Evolutionary conservation across 139 green algal species (phyloP).

Genomic region (Medakamo hakoo): DNA sequence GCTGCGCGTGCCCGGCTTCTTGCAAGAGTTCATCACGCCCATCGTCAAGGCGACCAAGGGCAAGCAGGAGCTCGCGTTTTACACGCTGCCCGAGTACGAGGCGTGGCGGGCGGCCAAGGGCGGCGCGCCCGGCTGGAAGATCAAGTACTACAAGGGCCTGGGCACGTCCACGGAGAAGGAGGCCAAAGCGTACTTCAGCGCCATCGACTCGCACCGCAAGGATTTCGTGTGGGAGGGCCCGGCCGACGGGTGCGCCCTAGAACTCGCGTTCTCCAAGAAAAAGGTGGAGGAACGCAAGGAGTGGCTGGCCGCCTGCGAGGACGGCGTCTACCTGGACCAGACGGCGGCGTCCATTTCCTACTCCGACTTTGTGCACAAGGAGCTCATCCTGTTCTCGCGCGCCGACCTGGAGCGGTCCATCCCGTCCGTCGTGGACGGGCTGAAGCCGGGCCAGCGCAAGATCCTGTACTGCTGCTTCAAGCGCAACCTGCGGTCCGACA

Average conservation of each 20-base stretch:
- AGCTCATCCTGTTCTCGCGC: slow-evolving; percentile 85
- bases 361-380: slow-evolving; percentile 90
- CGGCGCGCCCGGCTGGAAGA: slow-evolving; percentile 55
- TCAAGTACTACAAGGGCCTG: slow-evolving; percentile 99
- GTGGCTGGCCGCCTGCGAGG: slow-evolving; percentile 69
- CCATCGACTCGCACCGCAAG: slow-evolving; percentile 65
- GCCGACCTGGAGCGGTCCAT: slow-evolving; percentile 95
- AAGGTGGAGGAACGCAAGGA: slow-evolving; percentile 91
- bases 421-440: slow-evolving; percentile 83
- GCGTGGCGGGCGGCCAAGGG: slow-evolving; percentile 64
- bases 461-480: slow-evolving; percentile 98
- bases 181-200: slow-evolving; percentile 93
- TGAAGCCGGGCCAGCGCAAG: slow-evolving; percentile 98
- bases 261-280: slow-evolving; percentile 99
- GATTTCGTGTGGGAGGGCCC: slow-evolving; percentile 70
- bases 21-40: slow-evolving; percentile 98
- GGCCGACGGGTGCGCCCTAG: slow-evolving; percentile 61
- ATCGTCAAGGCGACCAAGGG: slow-evolving; percentile 95
- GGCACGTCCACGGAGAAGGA: slow-evolving; percentile 84
- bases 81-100: slow-evolving; percentile 98
- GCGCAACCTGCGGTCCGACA: slow-evolving; percentile 80
- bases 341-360: slow-evolving; percentile 63
- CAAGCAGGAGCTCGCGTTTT: slow-evolving; percentile 66
- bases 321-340: slow-evolving; percentile 90
- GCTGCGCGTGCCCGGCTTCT: slow-evolving; percentile 81